These are phyloP conservation scores for Halophytophthora polymorphica DNA, from an alignment of 352 stramenopile genomes.

Conservation along the genomic window DNA sequence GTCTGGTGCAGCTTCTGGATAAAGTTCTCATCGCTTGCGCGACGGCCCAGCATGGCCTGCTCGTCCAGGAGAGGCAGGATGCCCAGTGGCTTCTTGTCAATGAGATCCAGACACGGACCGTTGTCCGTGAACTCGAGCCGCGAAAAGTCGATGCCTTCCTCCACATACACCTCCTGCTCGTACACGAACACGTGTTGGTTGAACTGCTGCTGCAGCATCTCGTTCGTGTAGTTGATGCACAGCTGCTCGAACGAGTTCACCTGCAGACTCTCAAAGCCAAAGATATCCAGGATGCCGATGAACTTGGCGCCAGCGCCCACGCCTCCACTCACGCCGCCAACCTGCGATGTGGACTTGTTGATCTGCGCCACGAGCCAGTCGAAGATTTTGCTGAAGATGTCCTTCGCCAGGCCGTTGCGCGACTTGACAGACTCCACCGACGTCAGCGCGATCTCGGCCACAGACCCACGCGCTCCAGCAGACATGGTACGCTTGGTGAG, in stretches of 20 bases:
- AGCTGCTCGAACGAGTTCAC: constrained; percentile 95
- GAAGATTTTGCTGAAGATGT: constrained; percentile 96
- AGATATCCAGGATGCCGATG: constrained; percentile 97
- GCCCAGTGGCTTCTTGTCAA: constrained; percentile 91
- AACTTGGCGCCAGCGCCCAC: constrained; percentile 53
- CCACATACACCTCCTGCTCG: constrained; percentile 97
- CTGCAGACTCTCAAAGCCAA: constrained; percentile 95
- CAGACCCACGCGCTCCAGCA: constrained; percentile 73
- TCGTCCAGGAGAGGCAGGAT: constrained; percentile 96
- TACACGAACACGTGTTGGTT: constrained; percentile 97
- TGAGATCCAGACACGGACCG: constrained; percentile 89
- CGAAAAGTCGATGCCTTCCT: constrained; percentile 94
- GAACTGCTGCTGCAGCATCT: constrained; percentile 94
- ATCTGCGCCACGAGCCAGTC: constrained; percentile 95
- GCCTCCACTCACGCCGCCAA: constrained; percentile 21
- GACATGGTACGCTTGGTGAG: constrained; percentile 89
- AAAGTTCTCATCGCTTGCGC: constrained; percentile 89
- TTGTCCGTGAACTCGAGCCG: constrained; percentile 93
- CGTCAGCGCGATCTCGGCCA: constrained; percentile 84
- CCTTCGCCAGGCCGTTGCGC: constrained; percentile 94
- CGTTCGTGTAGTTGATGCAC: constrained; percentile 96
- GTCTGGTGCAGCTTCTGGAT: constrained; percentile 91
- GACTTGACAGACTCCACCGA: constrained; percentile 81
- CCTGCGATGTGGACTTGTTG: constrained; percentile 87
- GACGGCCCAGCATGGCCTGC: constrained; percentile 91